Evolutionary conservation across 495 filamentous ascomycete species (phyloP).

Genomic region (Cenococcum geophilum): DNA sequence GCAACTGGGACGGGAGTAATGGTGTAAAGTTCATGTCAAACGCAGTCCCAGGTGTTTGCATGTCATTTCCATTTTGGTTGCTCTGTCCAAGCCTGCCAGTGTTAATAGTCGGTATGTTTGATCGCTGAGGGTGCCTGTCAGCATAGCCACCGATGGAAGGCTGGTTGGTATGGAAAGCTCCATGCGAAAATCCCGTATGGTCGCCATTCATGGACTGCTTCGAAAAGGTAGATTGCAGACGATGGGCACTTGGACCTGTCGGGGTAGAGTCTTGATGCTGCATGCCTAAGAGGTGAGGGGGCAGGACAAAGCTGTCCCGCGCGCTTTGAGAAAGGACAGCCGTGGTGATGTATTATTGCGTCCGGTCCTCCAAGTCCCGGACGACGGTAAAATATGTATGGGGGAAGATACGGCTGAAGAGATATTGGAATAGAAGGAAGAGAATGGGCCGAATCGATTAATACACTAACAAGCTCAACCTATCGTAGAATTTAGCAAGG

Average conservation of each 20-base stretch:
- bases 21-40: conserved; percentile 99
- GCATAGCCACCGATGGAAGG: conserved; percentile 63
- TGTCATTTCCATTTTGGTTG: conserved; percentile 58
- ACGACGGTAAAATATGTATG: conserved; percentile 26
- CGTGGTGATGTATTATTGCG: conserved; percentile 56
- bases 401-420: conserved; percentile 14
- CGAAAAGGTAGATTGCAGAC: conserved; percentile 44
- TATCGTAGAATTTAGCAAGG: neutral
- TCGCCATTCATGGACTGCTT: conserved; percentile 68
- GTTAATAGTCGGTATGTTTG: conserved; percentile 90
- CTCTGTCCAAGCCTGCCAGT: conserved; percentile 54
- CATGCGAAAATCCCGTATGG: conserved; percentile 83
- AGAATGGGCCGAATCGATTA: conserved; percentile 1
- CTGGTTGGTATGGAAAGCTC: conserved; percentile 76
- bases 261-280: conserved; percentile 65
- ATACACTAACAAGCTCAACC: conserved; percentile 11
- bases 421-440: conserved; percentile 12
- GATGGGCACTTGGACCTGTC: conserved; percentile 54
- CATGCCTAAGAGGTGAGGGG: conserved; percentile 79
- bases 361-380: conserved; percentile 31
- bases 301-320: conserved; percentile 69
- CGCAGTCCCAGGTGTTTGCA: conserved; percentile 78
- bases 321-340: conserved; percentile 59
- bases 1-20: conserved; percentile 84
- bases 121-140: conserved; percentile 73